phyloP scores from a whole-genome alignment of 164 flowering plant species.

The Vitis labrusca region DNA sequence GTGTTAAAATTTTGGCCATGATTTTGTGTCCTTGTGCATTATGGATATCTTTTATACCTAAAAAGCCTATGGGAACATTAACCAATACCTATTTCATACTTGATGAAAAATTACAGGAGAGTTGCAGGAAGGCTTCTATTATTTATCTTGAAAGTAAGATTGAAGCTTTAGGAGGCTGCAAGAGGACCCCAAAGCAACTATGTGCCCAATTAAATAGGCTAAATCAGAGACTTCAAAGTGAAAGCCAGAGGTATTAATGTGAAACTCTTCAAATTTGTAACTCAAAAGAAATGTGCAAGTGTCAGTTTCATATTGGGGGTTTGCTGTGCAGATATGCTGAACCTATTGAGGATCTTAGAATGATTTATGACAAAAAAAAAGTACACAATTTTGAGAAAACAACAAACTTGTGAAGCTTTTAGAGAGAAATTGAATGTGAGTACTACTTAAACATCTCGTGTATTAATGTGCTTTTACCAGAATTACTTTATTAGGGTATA shows the following conservation, averaged over 20 bases:
- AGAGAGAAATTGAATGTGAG: slow-evolving; percentile 72
- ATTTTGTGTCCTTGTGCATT: no score
- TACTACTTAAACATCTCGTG: background rate
- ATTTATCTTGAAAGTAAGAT: slow-evolving; percentile 85
- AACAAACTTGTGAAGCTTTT: slow-evolving; percentile 51
- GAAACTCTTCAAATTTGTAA: slow-evolving; percentile 3
- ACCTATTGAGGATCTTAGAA: slow-evolving; percentile 84
- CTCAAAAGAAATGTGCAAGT: background rate
- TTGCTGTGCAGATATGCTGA: slow-evolving; percentile 61
- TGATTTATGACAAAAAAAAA: slow-evolving; percentile 60
- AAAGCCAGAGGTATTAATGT: slow-evolving; percentile 55
- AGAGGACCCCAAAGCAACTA: slow-evolving; percentile 67
- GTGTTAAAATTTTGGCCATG: no score
- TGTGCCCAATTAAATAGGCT: slow-evolving; percentile 63
- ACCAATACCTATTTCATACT: background rate
- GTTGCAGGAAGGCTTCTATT: slow-evolving; percentile 68
- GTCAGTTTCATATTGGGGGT: background rate
- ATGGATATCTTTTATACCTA: no score
- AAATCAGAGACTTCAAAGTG: slow-evolving; percentile 59
- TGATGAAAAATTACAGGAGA: slow-evolving; percentile 48
- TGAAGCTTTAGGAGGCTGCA: slow-evolving; percentile 67
- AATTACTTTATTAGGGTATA: background rate
- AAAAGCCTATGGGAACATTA: background rate
- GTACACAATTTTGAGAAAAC: slow-evolving; percentile 60
- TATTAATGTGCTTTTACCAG: background rate